A percentile compares a stretch with the other conserved stretches of the same genome.
Conservation (phyloP, 2,329 filamentous ascomycete species). For the Ophiostoma piceae region DNA sequence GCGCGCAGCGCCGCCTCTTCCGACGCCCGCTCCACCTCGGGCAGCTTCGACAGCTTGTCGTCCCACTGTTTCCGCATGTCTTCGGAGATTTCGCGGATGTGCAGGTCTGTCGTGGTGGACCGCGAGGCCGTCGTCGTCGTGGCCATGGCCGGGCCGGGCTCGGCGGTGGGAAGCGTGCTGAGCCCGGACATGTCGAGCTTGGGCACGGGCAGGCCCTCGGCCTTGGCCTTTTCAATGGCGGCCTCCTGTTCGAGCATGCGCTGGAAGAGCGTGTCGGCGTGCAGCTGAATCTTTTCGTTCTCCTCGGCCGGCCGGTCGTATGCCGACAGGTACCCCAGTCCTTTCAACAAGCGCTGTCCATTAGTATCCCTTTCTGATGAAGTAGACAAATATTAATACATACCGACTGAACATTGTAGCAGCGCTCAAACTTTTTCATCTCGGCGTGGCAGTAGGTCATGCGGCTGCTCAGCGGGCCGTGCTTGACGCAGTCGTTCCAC, state of each 20-base stretch:
- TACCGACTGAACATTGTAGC: slow-evolving; percentile 83
- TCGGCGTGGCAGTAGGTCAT: slow-evolving; percentile 77
- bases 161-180: slow-evolving; percentile 16
- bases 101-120: background rate
- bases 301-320: slow-evolving; percentile 59
- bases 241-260: slow-evolving; percentile 79
- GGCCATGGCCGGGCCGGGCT: slow-evolving; percentile 17
- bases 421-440: slow-evolving; percentile 73
- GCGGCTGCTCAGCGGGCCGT: slow-evolving; percentile 61
- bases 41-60: slow-evolving; percentile 53
- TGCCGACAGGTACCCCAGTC: slow-evolving; percentile 75
- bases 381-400: slow-evolving; percentile 26
- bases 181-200: slow-evolving; percentile 28
- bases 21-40: slow-evolving; percentile 52
- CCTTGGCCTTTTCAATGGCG: slow-evolving; percentile 63
- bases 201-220: slow-evolving; percentile 54
- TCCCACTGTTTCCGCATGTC: slow-evolving; percentile 49
- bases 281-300: slow-evolving; percentile 90
- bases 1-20: slow-evolving; percentile 61
- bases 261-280: slow-evolving; percentile 85
- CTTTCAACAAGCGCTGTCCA: slow-evolving; percentile 73
- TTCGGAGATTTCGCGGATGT: slow-evolving; percentile 35
- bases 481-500: slow-evolving; percentile 75
- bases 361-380: background rate
- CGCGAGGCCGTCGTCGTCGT: background rate